Percentiles rank a stretch among this genome's conserved stretches.
Conservation (phyloP, 164 flowering plant species). For the Annona cherimola region DNA sequence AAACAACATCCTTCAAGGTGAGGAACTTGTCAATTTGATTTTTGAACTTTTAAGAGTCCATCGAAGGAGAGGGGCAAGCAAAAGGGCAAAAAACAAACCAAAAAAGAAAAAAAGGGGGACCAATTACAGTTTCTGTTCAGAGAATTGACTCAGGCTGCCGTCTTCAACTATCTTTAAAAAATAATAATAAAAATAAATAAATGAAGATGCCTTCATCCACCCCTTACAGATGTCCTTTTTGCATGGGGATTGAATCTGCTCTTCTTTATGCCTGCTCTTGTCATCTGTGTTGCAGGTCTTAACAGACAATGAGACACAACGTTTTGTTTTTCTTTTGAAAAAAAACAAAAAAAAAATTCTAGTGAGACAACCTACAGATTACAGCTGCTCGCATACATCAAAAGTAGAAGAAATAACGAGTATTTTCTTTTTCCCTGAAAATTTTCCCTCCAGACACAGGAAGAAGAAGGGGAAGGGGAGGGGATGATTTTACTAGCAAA, state of each 20-base stretch:
- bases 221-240: too few relatives aligned
- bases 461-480: constrained; percentile 1
- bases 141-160: background rate
- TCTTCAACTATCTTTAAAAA: background rate
- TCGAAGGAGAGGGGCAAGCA: too few relatives aligned
- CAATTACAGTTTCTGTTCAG: too few relatives aligned
- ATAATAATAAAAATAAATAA: too few relatives aligned
- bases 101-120: too few relatives aligned
- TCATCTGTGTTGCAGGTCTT: background rate
- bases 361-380: constrained; percentile 33
- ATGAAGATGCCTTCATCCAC: background rate
- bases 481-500: constrained; percentile 12
- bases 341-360: constrained; percentile 14
- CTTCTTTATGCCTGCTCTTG: background rate
- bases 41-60: too few relatives aligned
- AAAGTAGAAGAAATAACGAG: constrained; percentile 13
- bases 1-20: too few relatives aligned
- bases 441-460: constrained; percentile 9
- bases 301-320: background rate
- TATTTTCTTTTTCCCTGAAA: constrained; percentile 5
- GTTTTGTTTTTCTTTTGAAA: background rate
- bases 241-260: background rate
- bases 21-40: too few relatives aligned
- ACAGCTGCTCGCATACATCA: constrained; percentile 29
- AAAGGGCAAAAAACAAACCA: background rate